Conservation (phyloP, 371 early-diverging fungal genomes). For the Mortierella polycephala region DNA sequence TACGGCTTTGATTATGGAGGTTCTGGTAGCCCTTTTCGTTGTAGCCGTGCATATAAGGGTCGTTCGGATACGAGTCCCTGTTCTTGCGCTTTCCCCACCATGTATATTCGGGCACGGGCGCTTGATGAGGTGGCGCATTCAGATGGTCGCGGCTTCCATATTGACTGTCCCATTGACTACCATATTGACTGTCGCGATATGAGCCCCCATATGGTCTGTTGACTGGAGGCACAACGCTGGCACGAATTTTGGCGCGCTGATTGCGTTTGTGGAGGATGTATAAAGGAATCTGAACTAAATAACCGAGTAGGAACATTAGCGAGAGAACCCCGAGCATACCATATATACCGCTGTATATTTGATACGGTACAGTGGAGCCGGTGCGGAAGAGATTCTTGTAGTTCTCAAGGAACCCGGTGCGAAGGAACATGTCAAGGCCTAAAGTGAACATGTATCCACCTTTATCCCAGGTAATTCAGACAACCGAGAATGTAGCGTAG, state of each 20-base stretch:
- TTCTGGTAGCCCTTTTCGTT: conserved; percentile 17
- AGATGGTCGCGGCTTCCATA: conserved; percentile 28
- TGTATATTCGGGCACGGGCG: conserved; percentile 14
- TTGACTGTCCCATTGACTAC: conserved; percentile 11
- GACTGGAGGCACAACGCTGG: conserved; percentile 4
- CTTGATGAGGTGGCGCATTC: not conserved
- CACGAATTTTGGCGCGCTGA: not conserved
- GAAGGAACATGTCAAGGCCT: conserved; percentile 65
- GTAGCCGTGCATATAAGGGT: not conserved
- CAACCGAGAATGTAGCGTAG: not conserved
- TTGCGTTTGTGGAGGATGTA: conserved; percentile 16
- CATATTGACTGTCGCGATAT: conserved; percentile 10
- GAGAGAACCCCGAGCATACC: conserved; percentile 36
- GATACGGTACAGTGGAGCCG: conserved; percentile 5
- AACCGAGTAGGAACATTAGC: conserved; percentile 18
- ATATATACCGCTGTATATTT: conserved; percentile 23
- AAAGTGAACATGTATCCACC: conserved; percentile 60
- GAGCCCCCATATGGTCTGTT: not conserved
- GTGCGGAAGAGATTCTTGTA: conserved; percentile 54
- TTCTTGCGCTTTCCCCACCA: conserved; percentile 33
- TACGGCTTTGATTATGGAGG: conserved; percentile 2
- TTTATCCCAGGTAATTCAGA: not conserved
- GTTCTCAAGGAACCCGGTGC: conserved; percentile 64
- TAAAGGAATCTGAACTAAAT: conserved; percentile 23
- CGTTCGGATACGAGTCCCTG: not conserved